A percentile compares a stretch with the other conserved stretches of the same genome.
Evolutionary conservation across 306 rosid species (phyloP).

Genomic region (Bauhinia variegata): DNA sequence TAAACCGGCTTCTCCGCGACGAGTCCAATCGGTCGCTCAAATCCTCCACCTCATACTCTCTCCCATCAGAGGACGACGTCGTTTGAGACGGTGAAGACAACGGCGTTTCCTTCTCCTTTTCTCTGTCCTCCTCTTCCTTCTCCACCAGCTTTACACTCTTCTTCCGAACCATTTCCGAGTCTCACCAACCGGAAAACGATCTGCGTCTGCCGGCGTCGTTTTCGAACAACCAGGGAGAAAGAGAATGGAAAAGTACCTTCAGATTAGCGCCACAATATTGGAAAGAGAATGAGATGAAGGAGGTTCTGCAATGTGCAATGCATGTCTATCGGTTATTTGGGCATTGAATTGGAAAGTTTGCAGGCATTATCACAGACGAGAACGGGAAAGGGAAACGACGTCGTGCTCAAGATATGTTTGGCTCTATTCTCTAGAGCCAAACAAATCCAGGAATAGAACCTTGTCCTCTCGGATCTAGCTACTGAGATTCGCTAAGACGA

Average conservation of each 20-base stretch:
- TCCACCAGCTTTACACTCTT: slow-evolving; percentile 3
- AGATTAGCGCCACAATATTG: too few species aligned
- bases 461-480: too few species aligned
- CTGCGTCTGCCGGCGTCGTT: not conserved
- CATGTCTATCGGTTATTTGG: not conserved
- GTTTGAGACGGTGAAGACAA: slow-evolving; percentile 12
- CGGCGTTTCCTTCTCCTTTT: not conserved
- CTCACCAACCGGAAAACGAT: not conserved
- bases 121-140: not conserved
- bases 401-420: not conserved
- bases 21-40: slow-evolving; percentile 63
- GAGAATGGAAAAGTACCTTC: not conserved
- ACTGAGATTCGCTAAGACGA: too few species aligned
- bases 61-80: slow-evolving; percentile 36
- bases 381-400: not conserved
- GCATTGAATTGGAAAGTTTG: not conserved
- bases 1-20: slow-evolving; percentile 75
- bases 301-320: not conserved
- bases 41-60: slow-evolving; percentile 60
- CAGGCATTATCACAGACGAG: not conserved
- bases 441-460: too few species aligned
- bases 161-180: slow-evolving; percentile 25
- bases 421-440: too few species aligned
- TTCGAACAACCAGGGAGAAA: not conserved
- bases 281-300: not conserved